Evolutionary conservation across 805 yeast species (phyloP), one percentile per base, ranked within the genome.

Genomic region (Ogataea glucozyma): DNA sequence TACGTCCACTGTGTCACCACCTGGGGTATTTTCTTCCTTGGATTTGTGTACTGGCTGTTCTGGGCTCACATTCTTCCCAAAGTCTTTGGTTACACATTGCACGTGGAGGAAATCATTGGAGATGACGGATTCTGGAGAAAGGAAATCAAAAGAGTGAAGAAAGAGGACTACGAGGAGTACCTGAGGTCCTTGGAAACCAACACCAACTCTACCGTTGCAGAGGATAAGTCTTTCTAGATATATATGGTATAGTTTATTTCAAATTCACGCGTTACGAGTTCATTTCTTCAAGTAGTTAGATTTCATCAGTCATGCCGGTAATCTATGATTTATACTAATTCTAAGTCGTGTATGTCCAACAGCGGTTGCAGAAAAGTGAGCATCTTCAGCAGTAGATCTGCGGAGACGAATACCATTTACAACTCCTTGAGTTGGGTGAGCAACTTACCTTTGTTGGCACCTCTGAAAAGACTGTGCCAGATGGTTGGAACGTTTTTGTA

Each of bases 61-160:
- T 81, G 88, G 85, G 71, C 80, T 31, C 65, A 65, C 44, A 38
- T 81, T 1, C 61, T 83, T 52, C 95, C 95, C 32, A 61, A 58
- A 54, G 42, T 66, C 19, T 78, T 79, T 26, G 72, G 74, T 7
- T 82, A 82, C 66, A 65, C 65, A 22, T 65, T 83, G 52, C 72
- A 66, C 10, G 67, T 71, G 48, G 83, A 81, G 57, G 71, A 78
- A 3, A 59, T 81, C 46, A 48, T 40, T 37, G 76, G 66, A 14
- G 72, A 69, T 9, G 88, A 83, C 60, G 88, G 88, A 0, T 83
- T 81, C 70, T 83, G 88, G 87, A 79, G 81, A 66, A 79, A 76
- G 48, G 71, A 75, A 56, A 70, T 82, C 26, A 31, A 30, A 22
- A 31, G 37, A 19, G 26, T 39, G 12, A 31, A 39, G 8, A 38